Conservation (phyloP, 768 basidiomycete species). For the Mycena capillaripes region DNA sequence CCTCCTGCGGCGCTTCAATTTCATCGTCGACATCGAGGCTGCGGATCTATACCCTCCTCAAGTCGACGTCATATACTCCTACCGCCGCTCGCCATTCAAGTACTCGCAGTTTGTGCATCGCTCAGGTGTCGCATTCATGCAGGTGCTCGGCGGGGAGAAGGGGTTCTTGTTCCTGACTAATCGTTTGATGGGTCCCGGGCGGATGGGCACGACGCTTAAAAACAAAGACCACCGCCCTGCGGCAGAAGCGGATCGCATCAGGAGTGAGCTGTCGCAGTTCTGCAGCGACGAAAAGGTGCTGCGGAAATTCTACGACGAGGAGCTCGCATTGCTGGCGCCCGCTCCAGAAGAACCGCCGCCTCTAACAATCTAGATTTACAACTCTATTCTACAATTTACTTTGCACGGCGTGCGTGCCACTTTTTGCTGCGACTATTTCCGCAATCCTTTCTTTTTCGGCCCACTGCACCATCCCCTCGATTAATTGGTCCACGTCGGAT, state of each 20-base stretch:
- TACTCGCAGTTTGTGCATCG: slow-evolving; percentile 95
- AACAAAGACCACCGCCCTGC: slow-evolving; percentile 70
- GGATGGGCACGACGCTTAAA: slow-evolving; percentile 68
- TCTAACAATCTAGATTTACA: slow-evolving; percentile 53
- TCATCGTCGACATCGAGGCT: slow-evolving; percentile 89
- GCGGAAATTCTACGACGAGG: slow-evolving; percentile 80
- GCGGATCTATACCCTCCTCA: slow-evolving; percentile 81
- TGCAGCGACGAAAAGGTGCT: slow-evolving; percentile 72
- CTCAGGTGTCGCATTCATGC: slow-evolving; percentile 90
- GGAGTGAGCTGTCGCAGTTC: slow-evolving; percentile 71
- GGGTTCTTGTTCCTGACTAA: slow-evolving; percentile 95
- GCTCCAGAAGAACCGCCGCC: slow-evolving; percentile 69
- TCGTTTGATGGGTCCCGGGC: slow-evolving; percentile 80
- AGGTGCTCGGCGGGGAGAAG: slow-evolving; percentile 82
- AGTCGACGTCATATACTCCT: slow-evolving; percentile 91
- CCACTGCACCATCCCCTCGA: slow-evolving; percentile 64
- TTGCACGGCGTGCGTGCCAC: slow-evolving; percentile 6
- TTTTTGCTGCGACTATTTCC: slow-evolving; percentile 14
- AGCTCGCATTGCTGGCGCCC: slow-evolving; percentile 66
- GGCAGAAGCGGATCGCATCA: slow-evolving; percentile 72
- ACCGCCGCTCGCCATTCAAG: slow-evolving; percentile 81
- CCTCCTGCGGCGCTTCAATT: slow-evolving; percentile 81
- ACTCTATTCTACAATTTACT: slow-evolving; percentile 28
- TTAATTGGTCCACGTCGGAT: slow-evolving; percentile 73
- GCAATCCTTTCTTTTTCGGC: slow-evolving; percentile 49